These are phyloP conservation scores for Prunus dulcis DNA, from an alignment of 306 rosid species.

Conservation along the genomic window DNA sequence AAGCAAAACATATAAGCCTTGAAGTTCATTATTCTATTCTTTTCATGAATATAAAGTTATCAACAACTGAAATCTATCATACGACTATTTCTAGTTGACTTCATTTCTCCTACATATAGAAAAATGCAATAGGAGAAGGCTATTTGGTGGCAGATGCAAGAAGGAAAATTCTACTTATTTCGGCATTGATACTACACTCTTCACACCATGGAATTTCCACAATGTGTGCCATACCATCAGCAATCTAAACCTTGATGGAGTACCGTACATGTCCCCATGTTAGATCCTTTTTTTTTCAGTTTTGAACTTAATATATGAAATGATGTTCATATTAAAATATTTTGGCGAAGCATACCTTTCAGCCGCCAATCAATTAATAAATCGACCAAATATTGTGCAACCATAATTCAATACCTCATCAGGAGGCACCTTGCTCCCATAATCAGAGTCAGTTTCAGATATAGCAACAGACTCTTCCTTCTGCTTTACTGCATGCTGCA, in stretches of 20 bases:
- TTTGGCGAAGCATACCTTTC: not conserved
- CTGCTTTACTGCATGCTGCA: slow-evolving; percentile 45
- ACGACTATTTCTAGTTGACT: not conserved
- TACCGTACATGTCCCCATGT: not conserved
- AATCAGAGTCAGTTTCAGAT: slow-evolving; percentile 41
- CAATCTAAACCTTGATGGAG: not conserved
- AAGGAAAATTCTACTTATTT: not conserved
- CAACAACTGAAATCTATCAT: not conserved
- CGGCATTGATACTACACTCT: not conserved
- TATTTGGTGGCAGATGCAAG: not conserved
- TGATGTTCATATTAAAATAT: not conserved
- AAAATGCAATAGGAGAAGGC: not conserved
- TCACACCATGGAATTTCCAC: not conserved
- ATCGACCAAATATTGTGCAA: slow-evolving; percentile 30
- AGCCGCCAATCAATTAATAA: not conserved
- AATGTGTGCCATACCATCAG: not conserved
- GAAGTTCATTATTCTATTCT: not conserved
- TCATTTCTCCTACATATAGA: not conserved
- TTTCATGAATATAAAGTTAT: not conserved
- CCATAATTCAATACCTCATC: slow-evolving; percentile 31
- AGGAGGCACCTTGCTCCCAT: slow-evolving; percentile 44
- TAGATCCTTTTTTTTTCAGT: not conserved
- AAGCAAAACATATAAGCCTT: not conserved
- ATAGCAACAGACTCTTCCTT: slow-evolving; percentile 41
- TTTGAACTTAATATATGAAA: not conserved